A percentile compares a stretch with the other conserved stretches of the same genome.
Conservation (phyloP, 2,329 filamentous ascomycete species). For the Juglanconis juglandina region DNA sequence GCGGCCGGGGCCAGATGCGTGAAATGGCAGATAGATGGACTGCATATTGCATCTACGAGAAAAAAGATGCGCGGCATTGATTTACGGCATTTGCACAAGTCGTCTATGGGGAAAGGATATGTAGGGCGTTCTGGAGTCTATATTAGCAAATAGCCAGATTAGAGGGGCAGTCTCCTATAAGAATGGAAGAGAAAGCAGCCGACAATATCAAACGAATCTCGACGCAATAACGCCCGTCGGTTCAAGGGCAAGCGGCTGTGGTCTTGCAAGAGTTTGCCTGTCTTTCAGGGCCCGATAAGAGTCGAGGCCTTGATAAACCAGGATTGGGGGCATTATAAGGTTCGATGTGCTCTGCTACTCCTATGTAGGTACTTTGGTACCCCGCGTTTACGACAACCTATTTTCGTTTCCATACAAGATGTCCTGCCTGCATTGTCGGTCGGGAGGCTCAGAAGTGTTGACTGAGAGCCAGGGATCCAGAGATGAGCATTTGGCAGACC, state of each 20-base stretch:
- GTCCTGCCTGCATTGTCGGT: too few relatives aligned
- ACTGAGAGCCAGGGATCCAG: too few relatives aligned
- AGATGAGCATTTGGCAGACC: too few relatives aligned
- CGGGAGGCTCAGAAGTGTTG: too few relatives aligned
- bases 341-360: too few relatives aligned
- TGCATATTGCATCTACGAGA: not conserved
- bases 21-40: not conserved
- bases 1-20: conserved; percentile 27
- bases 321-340: too few relatives aligned
- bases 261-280: not conserved
- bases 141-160: not conserved
- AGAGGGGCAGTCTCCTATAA: not conserved
- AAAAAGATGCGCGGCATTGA: not conserved
- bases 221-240: not conserved
- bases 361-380: too few relatives aligned
- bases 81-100: not conserved
- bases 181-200: not conserved
- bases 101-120: not conserved
- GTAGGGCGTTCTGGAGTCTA: not conserved
- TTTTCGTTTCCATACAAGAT: too few relatives aligned
- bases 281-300: not conserved
- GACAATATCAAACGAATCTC: not conserved
- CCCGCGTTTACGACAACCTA: too few relatives aligned
- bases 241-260: not conserved
- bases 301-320: too few relatives aligned